A percentile compares a stretch with the other conserved stretches of the same genome.
Conservation (phyloP, 352 stramenopile species). For the Pythium periplocum region DNA sequence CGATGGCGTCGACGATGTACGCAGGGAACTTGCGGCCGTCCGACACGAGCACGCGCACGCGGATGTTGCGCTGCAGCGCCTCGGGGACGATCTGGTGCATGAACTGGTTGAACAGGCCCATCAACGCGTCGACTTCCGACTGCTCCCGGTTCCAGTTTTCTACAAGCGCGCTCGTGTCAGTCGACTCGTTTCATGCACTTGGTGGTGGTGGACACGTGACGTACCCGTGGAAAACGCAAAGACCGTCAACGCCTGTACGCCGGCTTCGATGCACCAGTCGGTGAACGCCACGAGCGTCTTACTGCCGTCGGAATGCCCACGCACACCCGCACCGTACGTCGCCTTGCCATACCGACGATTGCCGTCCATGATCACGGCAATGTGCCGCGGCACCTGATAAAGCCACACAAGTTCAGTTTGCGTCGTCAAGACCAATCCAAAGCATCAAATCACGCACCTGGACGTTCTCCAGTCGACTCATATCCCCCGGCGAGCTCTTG, state of each 20-base stretch:
- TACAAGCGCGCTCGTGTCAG: constrained; percentile 6
- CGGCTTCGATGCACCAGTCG: constrained; percentile 94
- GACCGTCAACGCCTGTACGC: constrained; percentile 89
- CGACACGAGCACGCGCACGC: constrained; percentile 89
- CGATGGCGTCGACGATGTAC: constrained; percentile 62
- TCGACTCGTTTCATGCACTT: no score
- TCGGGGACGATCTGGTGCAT: constrained; percentile 92
- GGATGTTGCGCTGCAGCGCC: constrained; percentile 85
- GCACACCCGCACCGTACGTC: constrained; percentile 65
- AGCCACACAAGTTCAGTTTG: no score
- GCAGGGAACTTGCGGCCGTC: constrained; percentile 64
- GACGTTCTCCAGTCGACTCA: constrained; percentile 10
- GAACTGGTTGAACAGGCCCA: constrained; percentile 94
- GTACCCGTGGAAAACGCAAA: constrained; percentile 94
- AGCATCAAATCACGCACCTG: constrained; percentile 1
- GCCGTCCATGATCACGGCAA: constrained; percentile 96
- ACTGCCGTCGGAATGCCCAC: constrained; percentile 93
- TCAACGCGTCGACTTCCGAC: constrained; percentile 87
- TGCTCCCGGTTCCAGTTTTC: constrained; percentile 94
- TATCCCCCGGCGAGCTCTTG: neutral
- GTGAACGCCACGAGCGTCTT: constrained; percentile 94
- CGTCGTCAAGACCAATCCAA: no score
- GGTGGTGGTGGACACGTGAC: neutral
- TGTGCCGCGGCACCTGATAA: constrained; percentile 70
- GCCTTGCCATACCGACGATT: constrained; percentile 93